Percentiles rank a stretch among this genome's conserved stretches.
Evolutionary conservation across 768 basidiomycete genomes (phyloP).

Genomic region (Clavaria fumosa): DNA sequence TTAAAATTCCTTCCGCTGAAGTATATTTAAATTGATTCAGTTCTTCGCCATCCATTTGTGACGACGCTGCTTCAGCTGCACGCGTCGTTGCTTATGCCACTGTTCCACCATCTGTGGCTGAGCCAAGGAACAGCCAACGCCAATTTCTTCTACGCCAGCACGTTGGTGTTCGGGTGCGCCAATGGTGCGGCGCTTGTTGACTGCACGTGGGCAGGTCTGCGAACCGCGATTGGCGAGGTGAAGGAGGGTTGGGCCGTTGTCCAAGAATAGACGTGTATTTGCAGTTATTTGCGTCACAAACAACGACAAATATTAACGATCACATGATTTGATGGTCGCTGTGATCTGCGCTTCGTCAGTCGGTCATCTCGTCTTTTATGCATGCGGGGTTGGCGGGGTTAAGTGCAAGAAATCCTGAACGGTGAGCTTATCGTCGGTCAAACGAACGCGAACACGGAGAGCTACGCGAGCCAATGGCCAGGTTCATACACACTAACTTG

Average conservation of each 20-base stretch:
- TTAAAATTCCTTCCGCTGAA: constrained; percentile 3
- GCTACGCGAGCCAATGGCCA: no score
- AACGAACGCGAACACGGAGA: no score
- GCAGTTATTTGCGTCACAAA: no score
- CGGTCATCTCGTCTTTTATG: no score
- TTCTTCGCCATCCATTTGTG: constrained; percentile 74
- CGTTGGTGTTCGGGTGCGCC: constrained; percentile 82
- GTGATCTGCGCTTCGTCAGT: no score
- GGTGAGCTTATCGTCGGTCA: no score
- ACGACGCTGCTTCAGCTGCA: constrained; percentile 73
- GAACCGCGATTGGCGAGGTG: constrained; percentile 49
- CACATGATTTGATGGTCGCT: no score
- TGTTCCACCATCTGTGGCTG: constrained; percentile 89
- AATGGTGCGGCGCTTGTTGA: constrained; percentile 78
- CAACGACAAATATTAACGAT: no score
- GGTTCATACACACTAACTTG: no score
- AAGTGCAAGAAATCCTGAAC: no score
- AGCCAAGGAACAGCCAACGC: constrained; percentile 87
- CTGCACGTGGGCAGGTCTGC: constrained; percentile 68
- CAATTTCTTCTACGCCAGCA: constrained; percentile 96
- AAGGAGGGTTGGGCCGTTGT: constrained; percentile 37
- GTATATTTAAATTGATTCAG: no score
- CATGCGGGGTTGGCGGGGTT: no score
- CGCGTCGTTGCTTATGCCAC: constrained; percentile 69
- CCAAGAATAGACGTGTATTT: constrained; percentile 43